Evolutionary conservation across 2,329 filamentous ascomycete species (phyloP), one percentile per base, ranked within the genome.

Genomic region (Cladosporium sp.): DNA sequence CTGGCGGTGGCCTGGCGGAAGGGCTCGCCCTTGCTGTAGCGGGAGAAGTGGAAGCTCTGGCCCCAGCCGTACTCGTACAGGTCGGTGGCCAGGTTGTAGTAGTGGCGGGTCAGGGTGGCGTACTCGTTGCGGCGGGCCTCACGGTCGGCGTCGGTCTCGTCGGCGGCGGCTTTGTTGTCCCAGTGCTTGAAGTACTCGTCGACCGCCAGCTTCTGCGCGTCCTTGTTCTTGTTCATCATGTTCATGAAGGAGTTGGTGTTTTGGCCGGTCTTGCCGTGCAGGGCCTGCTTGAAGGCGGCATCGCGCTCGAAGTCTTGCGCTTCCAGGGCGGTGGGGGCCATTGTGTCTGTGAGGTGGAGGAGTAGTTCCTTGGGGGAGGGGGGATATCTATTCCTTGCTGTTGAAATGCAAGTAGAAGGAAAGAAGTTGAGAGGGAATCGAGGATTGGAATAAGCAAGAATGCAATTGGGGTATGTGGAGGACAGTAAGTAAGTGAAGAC

Each of bases 161-260:
- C 79, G 55, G 79, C 83, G 40, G 76, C 86, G 39, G 75, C 72
- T 73, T 94, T 90, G 75, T 92, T 86, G 70, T 95, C 89, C 87
- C 88, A 95, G 69, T 95, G 90, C 78, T 94, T 94, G 77, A 95
- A 95, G 74, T 95, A 95, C 69, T 94, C 88, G 65, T 93, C 87
- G 22, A 91, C 80, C 40, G 89, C 89, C 46, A 85, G 84, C 68
- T 89, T 82, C 66, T 94, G 87, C 7, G 89, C 88, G 25, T 75
- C 74, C 65, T 78, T 75, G 69, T 93, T 85, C 76, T 98, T 98
- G 67, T 78, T 77, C 64, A 95, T 76, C 83, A 96, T 91, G 62
- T 92, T 88, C 60, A 81, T 75, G 62, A 96, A 80, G 86, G 79
- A 53, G 84, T 84, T 63, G 91, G 86, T 59, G 94, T 95, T 55